Evolutionary conservation across 352 stramenopile genomes (phyloP).

Genomic region (Globisporangium uncinulatum): DNA sequence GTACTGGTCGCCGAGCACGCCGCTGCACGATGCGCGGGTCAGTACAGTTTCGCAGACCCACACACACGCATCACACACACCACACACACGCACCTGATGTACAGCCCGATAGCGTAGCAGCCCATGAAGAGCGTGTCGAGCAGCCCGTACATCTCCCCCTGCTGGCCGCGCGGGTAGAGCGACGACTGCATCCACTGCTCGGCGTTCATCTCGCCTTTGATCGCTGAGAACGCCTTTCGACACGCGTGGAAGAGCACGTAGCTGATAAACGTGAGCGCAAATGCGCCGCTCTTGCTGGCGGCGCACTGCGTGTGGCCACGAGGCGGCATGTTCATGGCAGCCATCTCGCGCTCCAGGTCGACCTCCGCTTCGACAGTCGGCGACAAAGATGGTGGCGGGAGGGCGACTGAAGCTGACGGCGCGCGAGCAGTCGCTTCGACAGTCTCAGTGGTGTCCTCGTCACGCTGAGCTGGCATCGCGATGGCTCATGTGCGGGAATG

Average conservation of each 20-base stretch:
- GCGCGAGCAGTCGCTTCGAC: not conserved
- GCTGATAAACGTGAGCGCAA: constrained; percentile 74
- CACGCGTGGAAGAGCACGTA: constrained; percentile 76
- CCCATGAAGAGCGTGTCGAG: constrained; percentile 81
- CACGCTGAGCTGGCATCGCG: not conserved
- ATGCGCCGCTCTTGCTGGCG: constrained; percentile 54
- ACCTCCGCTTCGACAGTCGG: not conserved
- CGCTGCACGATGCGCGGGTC: constrained; percentile 19
- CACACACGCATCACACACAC: not conserved
- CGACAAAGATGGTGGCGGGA: not conserved
- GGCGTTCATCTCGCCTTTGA: constrained; percentile 76
- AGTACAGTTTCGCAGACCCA: constrained; percentile 1
- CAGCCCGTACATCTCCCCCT: constrained; percentile 76
- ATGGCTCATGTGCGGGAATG: not conserved
- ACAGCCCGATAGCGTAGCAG: constrained; percentile 68
- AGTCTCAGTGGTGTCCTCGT: not conserved
- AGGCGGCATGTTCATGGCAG: not conserved
- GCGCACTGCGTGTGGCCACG: constrained; percentile 6
- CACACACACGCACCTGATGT: constrained; percentile 37
- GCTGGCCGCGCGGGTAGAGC: constrained; percentile 48
- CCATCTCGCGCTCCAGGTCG: not conserved
- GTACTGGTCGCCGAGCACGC: constrained; percentile 62
- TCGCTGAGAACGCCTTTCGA: constrained; percentile 77
- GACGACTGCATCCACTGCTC: constrained; percentile 73
- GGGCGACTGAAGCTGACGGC: not conserved